Percentiles rank a stretch among this genome's conserved stretches.
Conservation (phyloP, 2,329 filamentous ascomycete genomes). For the Penicillium palitans region DNA sequence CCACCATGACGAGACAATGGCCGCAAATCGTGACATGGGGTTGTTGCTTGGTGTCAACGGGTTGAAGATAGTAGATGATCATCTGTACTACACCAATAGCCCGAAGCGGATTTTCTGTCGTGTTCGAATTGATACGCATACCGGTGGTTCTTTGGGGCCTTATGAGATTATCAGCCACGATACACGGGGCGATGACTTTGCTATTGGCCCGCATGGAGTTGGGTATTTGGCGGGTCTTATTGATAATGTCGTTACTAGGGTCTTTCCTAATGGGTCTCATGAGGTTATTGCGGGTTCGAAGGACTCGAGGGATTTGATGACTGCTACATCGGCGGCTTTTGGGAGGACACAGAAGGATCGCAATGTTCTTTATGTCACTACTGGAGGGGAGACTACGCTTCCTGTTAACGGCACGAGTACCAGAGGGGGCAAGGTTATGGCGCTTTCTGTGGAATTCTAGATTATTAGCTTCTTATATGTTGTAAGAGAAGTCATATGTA, state of each 20-base stretch:
- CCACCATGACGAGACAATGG: constrained; percentile 15
- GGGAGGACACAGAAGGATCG: constrained; percentile 8
- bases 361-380: constrained; percentile 18
- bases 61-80: constrained; percentile 7
- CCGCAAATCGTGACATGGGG: constrained; percentile 6
- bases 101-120: constrained; percentile 21
- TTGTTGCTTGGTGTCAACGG: constrained; percentile 19
- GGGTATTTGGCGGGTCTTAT: constrained; percentile 19
- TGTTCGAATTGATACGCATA: constrained; percentile 15
- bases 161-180: constrained; percentile 15
- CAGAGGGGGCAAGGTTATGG: constrained; percentile 9
- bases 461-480: too few species aligned
- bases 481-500: constrained; percentile 5
- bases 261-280: constrained; percentile 3
- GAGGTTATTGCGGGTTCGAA: constrained; percentile 9
- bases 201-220: constrained; percentile 14
- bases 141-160: constrained; percentile 16
- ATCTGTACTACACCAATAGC: constrained; percentile 22
- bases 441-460: not conserved
- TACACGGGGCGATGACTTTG: constrained; percentile 21
- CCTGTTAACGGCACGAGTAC: not conserved
- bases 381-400: constrained; percentile 9
- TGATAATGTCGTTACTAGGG: constrained; percentile 15
- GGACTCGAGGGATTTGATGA: constrained; percentile 15
- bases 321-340: constrained; percentile 20